Conservation (phyloP, 768 basidiomycete genomes). For the Lentinula edodes region DNA sequence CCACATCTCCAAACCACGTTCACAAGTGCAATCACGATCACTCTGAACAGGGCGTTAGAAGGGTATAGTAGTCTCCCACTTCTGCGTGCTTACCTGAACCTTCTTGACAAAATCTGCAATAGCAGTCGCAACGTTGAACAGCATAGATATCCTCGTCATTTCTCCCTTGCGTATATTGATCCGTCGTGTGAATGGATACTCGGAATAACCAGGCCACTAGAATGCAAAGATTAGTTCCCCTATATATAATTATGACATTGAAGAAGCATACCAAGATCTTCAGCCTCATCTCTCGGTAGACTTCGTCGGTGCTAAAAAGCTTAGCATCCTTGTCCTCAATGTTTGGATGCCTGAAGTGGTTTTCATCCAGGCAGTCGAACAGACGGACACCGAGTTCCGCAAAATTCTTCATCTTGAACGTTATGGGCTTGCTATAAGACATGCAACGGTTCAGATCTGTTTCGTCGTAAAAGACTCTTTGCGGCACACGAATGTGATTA, state of each 20-base stretch:
- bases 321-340: neutral
- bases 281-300: slow-evolving; percentile 21
- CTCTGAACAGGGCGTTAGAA: neutral
- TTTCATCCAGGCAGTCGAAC: neutral
- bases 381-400: neutral
- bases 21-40: slow-evolving; percentile 18
- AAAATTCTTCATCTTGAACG: neutral
- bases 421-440: neutral
- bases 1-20: slow-evolving; percentile 35
- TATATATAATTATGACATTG: neutral
- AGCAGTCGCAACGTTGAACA: slow-evolving; percentile 23
- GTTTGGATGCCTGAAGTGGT: neutral
- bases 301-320: neutral
- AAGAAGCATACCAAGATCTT: slow-evolving; percentile 15
- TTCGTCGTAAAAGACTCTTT: neutral
- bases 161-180: slow-evolving; percentile 26
- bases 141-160: slow-evolving; percentile 24
- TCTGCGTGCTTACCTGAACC: slow-evolving; percentile 22
- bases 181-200: slow-evolving; percentile 30
- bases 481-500: slow-evolving; percentile 1
- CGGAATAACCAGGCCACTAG: slow-evolving; percentile 47
- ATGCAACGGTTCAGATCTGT: neutral
- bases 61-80: neutral
- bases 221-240: neutral
- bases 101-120: slow-evolving; percentile 24